Base-by-base conservation (phyloP, 2,329 filamentous ascomycete genomes). In the Claviceps sorghi region DNA sequence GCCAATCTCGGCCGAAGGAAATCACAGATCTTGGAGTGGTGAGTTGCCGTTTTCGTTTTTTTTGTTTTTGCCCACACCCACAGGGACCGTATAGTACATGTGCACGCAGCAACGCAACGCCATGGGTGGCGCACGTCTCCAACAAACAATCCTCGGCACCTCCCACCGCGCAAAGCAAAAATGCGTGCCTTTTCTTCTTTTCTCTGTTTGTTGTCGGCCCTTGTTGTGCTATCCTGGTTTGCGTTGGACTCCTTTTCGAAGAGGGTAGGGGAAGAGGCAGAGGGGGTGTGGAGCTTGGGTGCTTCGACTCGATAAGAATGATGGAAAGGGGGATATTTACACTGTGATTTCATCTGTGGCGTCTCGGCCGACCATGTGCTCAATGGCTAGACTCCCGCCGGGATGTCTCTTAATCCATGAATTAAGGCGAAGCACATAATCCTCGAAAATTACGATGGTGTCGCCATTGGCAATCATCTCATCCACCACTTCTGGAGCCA, bases 401-500 rank as follows among this genome's bases (percentile, higher is more conserved):
- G 80, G 80, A 58, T 83, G 80, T 52, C 67, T 72, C 52, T 73
- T 62, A 57, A 82, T 70, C 80, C 79, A 83, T 44, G 68, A 65
- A 58, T 80, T 76, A 40, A 83, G 72, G 52, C 71, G 69, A 57
- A 83, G 66, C 17, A 78, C 73, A 50, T 68, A 59, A 45, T 76
- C 78, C 46, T 81, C 72, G 57, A 72, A 74, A 52, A 83, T 73
- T 57, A 82, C 72, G 52, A 83, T 74, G 15, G 67, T 71, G 32
- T 75, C 69, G 53, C 77, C 78, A 48, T 77, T 68, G 32, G 75
- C 75, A 57, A 83, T 75, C 65, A 77, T 64, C 38, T 59, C 65
- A 59, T 77, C 69, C 56, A 82, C 68, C 52, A 69, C 67, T n/a
- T 62, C 62, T 34, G 71, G 64, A 26, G 72, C 65, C 43, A 79